A percentile compares a stretch with the other conserved stretches of the same genome.
phyloP scores from a whole-genome alignment of 805 yeast genomes.

The Suhomyces sp. region DNA sequence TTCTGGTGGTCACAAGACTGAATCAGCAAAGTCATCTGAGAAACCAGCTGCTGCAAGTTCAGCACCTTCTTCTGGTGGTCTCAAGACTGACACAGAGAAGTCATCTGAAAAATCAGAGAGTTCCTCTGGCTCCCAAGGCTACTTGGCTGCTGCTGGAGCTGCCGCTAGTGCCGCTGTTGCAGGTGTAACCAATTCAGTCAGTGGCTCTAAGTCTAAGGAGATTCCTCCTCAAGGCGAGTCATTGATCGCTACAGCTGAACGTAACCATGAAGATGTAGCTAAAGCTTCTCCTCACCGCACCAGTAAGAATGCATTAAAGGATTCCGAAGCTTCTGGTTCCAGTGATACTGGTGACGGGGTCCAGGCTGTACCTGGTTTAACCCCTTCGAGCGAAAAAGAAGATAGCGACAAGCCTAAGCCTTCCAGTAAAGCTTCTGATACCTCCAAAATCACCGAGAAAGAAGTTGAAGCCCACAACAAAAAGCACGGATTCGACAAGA shows the following conservation, averaged over 20 bases:
- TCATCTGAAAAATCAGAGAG: not conserved
- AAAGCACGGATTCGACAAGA: conserved; percentile 20
- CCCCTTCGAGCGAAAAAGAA: conserved; percentile 4
- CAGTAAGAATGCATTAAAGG: conserved; percentile 1
- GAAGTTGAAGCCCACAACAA: conserved; percentile 27
- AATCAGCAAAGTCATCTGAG: too few species aligned
- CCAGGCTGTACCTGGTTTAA: conserved; percentile 20
- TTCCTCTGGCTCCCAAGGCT: conserved; percentile 1
- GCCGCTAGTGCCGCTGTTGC: conserved; percentile 17
- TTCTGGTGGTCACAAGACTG: too few species aligned
- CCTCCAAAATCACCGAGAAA: conserved; percentile 16
- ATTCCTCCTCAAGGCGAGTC: conserved; percentile 12
- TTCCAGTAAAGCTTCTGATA: not conserved
- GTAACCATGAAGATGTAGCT: conserved; percentile 14
- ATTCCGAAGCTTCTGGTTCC: not conserved
- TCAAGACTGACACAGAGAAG: too few species aligned
- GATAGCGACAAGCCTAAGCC: not conserved
- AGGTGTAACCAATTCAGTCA: conserved; percentile 7
- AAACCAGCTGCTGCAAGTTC: too few species aligned
- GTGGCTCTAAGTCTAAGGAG: not conserved
- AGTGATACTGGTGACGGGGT: conserved; percentile 10
- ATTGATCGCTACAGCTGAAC: conserved; percentile 20
- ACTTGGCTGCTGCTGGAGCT: conserved; percentile 15
- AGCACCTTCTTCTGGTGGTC: too few species aligned
- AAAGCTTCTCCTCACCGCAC: conserved; percentile 11